Evolutionary conservation across 2,329 filamentous ascomycete species (phyloP), one percentile per base, ranked within the genome.

Genomic region (Monilinia laxa): DNA sequence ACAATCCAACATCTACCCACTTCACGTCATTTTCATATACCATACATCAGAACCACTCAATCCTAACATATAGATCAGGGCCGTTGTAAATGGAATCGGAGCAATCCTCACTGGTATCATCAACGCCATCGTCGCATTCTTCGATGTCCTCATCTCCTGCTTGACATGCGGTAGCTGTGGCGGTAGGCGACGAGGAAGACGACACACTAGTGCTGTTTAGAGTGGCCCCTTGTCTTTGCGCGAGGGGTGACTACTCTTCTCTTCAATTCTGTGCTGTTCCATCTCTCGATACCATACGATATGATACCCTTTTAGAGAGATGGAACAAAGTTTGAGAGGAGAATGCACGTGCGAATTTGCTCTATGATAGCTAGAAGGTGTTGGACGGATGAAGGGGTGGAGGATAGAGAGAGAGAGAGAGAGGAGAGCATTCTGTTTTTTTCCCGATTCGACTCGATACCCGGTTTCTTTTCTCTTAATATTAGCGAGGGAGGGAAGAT

Each of bases 11-110:
- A 3, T 55, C 3, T 6, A 18, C 16, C 52, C 31, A 38, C 20
- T 5, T 6, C 31, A 23, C 16, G 1, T 31, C 10, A 18, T 14
- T 4, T 10, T 11, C 4, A 31, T 20, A 20, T 12, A n/a, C 20
- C 10, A 31, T 1, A 35, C 7, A 35, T 35, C 31, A 14, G 14
- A 40, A 40, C 2, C 35, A 56, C 35, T 38, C 7, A 38, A 38
- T 55, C 11, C 53, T 55, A 38, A 55, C 20, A 7, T n/a, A 38
- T 9, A 6, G 42, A 6, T 12, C 53, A 57, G 54, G 80, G 80
- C 81, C 70, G 80, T 86, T 69, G 80, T 86, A 69, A 83, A 84
- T 71, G 82, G 80, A 62, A 84, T 86, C 69, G 84, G 74, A 51
- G 67, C 67, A n/a, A 69, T 76, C 40, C 72, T 76, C n/a, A 70